A percentile compares a stretch with the other conserved stretches of the same genome.
phyloP scores from a whole-genome alignment of 202 grass and related monocot genomes.

The Miscanthus sacchariflorus region DNA sequence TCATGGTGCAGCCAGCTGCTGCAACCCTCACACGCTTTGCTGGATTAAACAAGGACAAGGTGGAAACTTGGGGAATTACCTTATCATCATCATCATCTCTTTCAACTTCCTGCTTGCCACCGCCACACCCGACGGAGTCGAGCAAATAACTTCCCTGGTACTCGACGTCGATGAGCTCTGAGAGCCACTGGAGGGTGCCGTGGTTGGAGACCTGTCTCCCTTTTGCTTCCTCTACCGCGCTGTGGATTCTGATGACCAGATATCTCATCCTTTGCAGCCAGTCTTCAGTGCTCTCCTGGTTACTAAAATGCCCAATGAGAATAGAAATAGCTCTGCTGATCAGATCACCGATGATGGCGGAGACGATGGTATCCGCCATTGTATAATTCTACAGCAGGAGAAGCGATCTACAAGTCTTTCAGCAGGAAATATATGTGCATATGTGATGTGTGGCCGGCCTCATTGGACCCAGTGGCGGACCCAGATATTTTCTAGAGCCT shows the following conservation, averaged over 20 bases:
- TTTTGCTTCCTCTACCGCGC: conserved; percentile 53
- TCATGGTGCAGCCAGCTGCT: neutral
- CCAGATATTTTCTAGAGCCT: too few species aligned
- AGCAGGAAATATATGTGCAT: neutral
- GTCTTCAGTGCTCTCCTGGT: neutral
- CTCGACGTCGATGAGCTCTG: conserved; percentile 41
- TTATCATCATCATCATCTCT: neutral
- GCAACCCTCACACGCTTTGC: conserved; percentile 48
- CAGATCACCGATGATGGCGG: conserved; percentile 27
- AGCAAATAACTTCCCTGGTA: conserved; percentile 53
- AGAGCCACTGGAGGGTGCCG: conserved; percentile 58
- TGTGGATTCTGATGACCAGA: conserved; percentile 55
- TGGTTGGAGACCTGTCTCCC: conserved; percentile 44
- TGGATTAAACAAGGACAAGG: conserved; percentile 53
- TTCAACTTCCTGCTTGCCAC: neutral
- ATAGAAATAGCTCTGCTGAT: conserved; percentile 44
- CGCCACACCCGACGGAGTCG: conserved; percentile 17
- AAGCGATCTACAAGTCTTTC: neutral
- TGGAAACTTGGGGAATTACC: conserved; percentile 11
- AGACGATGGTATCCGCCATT: conserved; percentile 42
- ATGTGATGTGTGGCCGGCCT: too few species aligned
- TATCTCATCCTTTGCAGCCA: conserved; percentile 37
- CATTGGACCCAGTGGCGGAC: too few species aligned
- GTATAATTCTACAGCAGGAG: neutral
- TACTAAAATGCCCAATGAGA: conserved; percentile 8